Evolutionary conservation across 2,329 filamentous ascomycete species (phyloP), one percentile per base, ranked within the genome.

Genomic region (Ascochyta pisi): DNA sequence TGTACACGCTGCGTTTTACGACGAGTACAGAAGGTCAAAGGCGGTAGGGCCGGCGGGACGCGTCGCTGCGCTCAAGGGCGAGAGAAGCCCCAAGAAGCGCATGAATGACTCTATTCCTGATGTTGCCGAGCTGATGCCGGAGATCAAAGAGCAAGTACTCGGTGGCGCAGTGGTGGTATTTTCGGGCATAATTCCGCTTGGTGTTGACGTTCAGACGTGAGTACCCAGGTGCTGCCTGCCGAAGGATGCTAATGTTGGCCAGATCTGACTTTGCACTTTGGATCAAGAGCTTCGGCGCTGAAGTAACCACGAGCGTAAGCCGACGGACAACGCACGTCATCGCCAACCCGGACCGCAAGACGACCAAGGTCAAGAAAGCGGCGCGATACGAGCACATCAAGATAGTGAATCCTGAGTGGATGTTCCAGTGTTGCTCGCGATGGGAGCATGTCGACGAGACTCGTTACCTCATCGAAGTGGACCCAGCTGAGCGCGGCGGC

Each of bases 361-460:
- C 95, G 0, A 89, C 91, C 49, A 99, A 99, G 77, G 92, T 98
- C 39, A 89, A 91, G 43, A 89, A 93, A 74, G 95, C 95, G 0
- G 88, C 90, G 13, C 86, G 88, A 61, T 89, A 92, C 51, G 82
- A 89, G 0, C 86, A 86, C 47, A 90, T 98, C 75, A 93, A 92
- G 73, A 96, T 99, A 55, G 95, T 99, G 43, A 92, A 89, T 65
- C 90, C 92, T 49, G 87, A 91, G 67, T 99, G 95, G 95, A 86
- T 99, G 27, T 83, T 88, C 29, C 89, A 93, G 64, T 96, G 89
- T 51, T 86, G 98, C 61, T 89, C 87, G 24, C 89, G 89, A 73
- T 99, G 95, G 95, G 82, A 84, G 60, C 88, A 85, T 53, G 80
- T 96, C 10, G 87, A 95, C 52, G 93, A 97, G 73, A 82, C 82